Base-by-base conservation (phyloP, 129 eudicot species). In the Erigeron canadensis region DNA sequence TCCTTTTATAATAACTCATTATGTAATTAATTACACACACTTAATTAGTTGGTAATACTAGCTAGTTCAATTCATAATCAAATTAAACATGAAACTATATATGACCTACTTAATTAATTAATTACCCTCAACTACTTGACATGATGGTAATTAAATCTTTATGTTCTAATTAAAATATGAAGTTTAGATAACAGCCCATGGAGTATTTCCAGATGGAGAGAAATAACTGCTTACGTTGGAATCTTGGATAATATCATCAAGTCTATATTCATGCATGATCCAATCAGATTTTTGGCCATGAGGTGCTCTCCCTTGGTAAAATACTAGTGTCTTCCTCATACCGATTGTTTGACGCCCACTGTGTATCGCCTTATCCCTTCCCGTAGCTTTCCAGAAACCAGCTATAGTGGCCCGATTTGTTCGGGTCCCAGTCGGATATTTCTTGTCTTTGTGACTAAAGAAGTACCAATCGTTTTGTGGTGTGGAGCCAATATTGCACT, bases 371-470 rank as follows among this genome's bases (percentile, higher is more conserved):
- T 91, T 91, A 67, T 91, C 97, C 0, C 95, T 79, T 15, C 97
- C 97, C 0, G 97, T 91, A 22, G 97, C 97, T 83, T 91, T 91
- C 97, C 97, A 91, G 62, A 91, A 88, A 28, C 97, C 95, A 10
- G 90, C 91, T 0, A 88, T 82, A 0, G 97, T 91, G 7, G 97
- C 95, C 1, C 97, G 87, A 40, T 91, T 91, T 0, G 97, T 91
- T n/a, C 97, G 81, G 1, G 92, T 88, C 15, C 97, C 95, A 0
- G 90, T 88, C 4, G 97, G 97, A 75, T 90, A 90, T 71, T 90
- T 90, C 83, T 90, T 90, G 69, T 90, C 97, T 60, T 91, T 88
- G 80, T 91, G 97, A 69, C 97, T 91, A 72, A 90, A 90, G 63
- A 90, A 83, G 70, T 90, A 90, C 96, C 95, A 90, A 67, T 87